Evolutionary conservation across 1,284 basidiomycete genomes (phyloP), one percentile per base, ranked within the genome.

Genomic region (Coniferiporia weirii): DNA sequence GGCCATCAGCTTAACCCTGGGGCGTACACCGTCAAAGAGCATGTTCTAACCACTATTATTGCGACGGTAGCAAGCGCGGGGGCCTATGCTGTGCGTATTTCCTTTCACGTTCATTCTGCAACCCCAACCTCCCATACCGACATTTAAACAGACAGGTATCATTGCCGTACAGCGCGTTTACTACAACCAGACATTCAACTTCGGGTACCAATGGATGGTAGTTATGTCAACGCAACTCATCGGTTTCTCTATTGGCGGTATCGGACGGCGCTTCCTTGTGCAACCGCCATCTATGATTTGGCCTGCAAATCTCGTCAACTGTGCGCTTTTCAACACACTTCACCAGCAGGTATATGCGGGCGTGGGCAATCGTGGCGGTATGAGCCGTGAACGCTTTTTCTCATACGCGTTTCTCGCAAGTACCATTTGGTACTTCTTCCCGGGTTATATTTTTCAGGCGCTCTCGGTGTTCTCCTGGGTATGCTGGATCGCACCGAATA

Each of bases 401-500:
- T 15, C 54, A 20, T 57, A 43, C 47, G 52, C 55, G 7, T 76
- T 77, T 48, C 22, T 68, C 3, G 74, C 67, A 8, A 75, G 78
- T 5, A 75, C 76, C 52, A 62, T 70, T 17, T 85, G 79, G 77
- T 80, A 78, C 61, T 76, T 76, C 62, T 68, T 79, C 63, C 84
- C 84, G 1, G 81, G 79, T 20, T 81, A 79, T 64, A 60, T 79
- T 47, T 74, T 79, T 68, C 66, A 68, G 47, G 65, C 63, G 8
- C 52, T 61, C 15, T 57, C 71, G 44, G 83, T 82, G 68, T 90
- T 90, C 70, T 84, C 83, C 0, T 93, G 84, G 81, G 78, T 85
- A 10, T 90, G 87, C 73, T 93, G 90, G 90, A 84, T 90, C 60
- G 80, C 76, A 9, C 92, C 92, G 0, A 82, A 94, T 60, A 84